Evolutionary conservation across 2,329 filamentous ascomycete species (phyloP).

Genomic region (Coniochaeta sp.): DNA sequence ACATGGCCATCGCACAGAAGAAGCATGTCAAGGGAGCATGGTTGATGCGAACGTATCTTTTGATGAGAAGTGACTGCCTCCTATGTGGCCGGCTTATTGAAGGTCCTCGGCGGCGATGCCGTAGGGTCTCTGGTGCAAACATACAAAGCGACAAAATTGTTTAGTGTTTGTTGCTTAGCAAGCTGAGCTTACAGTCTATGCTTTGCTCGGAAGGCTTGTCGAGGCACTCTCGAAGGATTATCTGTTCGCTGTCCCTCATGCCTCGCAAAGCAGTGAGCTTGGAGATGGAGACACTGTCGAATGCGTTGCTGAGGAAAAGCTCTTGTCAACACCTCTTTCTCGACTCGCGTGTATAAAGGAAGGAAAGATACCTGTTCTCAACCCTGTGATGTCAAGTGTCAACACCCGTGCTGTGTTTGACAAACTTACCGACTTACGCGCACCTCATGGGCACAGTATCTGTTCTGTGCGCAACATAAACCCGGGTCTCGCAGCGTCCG

Average conservation of each 20-base stretch:
- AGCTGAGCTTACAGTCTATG: background rate
- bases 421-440: background rate
- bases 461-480: background rate
- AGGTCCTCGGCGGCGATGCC: background rate
- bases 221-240: background rate
- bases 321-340: too few relatives aligned
- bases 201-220: background rate
- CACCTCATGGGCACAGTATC: background rate
- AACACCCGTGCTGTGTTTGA: background rate
- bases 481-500: too few relatives aligned
- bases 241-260: background rate
- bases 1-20: too few relatives aligned
- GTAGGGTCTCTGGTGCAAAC: background rate
- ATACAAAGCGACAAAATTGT: background rate
- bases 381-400: background rate
- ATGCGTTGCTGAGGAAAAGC: background rate
- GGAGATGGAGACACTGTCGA: too few relatives aligned
- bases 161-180: background rate
- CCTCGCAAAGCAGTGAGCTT: too few relatives aligned
- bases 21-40: too few relatives aligned
- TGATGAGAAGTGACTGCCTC: background rate
- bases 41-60: too few relatives aligned
- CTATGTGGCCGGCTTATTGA: background rate
- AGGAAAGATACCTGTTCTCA: background rate
- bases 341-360: too few relatives aligned